A percentile compares a stretch with the other conserved stretches of the same genome.
Conservation (phyloP, 306 rosid species). For the Vicia villosa region DNA sequence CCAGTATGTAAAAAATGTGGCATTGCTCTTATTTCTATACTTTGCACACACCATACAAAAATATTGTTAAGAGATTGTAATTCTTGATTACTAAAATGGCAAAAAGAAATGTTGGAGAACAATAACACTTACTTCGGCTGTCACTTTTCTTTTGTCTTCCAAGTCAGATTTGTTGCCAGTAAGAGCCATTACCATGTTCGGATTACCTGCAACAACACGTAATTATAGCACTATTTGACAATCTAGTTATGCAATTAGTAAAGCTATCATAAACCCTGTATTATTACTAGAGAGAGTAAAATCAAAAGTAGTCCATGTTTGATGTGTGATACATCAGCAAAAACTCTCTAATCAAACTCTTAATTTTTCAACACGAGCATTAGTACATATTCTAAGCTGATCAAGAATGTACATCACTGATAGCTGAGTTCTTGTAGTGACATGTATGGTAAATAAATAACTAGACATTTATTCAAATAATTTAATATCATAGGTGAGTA, state of each 20-base stretch:
- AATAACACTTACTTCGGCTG: slow-evolving; percentile 52
- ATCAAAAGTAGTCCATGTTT: slow-evolving; percentile 1
- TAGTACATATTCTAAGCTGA: neutral
- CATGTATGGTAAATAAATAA: neutral
- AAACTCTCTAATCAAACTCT: neutral
- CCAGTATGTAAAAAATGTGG: neutral
- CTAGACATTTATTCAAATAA: slow-evolving; percentile 10
- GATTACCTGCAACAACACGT: slow-evolving; percentile 53
- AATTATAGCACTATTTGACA: slow-evolving; percentile 22
- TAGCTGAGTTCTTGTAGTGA: slow-evolving; percentile 5
- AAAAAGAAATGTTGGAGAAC: slow-evolving; percentile 8
- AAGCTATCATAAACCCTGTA: slow-evolving; percentile 4
- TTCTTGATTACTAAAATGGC: slow-evolving; percentile 13
- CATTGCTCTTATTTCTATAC: slow-evolving; percentile 3
- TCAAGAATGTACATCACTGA: slow-evolving; percentile 10
- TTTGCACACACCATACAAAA: neutral
- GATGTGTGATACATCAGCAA: slow-evolving; percentile 9
- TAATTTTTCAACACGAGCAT: slow-evolving; percentile 15
- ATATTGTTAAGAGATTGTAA: slow-evolving; percentile 4
- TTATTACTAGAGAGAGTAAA: slow-evolving; percentile 15
- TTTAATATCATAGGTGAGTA: slow-evolving; percentile 25
- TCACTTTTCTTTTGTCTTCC: slow-evolving; percentile 64
- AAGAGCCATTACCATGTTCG: slow-evolving; percentile 63
- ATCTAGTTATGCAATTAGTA: slow-evolving; percentile 28
- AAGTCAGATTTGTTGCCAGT: slow-evolving; percentile 68